phyloP scores from a whole-genome alignment of 768 basidiomycete genomes.

The Leccinum truebloodii region DNA sequence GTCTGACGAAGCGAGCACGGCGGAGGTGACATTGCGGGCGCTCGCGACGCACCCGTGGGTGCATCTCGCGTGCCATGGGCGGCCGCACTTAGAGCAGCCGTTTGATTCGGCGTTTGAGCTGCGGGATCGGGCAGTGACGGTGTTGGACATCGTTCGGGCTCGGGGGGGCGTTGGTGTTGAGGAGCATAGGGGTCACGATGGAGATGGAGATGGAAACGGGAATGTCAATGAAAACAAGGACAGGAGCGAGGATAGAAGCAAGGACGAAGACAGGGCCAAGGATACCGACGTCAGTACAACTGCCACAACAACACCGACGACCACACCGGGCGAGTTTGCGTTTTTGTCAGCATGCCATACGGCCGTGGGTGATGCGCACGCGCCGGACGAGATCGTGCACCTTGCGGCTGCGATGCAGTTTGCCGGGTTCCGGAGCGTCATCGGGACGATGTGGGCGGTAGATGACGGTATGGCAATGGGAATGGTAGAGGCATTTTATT shows the following conservation, averaged over 20 bases:
- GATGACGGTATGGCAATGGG: constrained; percentile 24
- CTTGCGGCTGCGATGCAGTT: constrained; percentile 40
- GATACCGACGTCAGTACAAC: not conserved
- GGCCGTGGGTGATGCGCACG: constrained; percentile 17
- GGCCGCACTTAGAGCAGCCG: constrained; percentile 21
- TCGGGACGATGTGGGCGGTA: constrained; percentile 38
- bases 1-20: constrained; percentile 15
- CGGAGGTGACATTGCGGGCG: constrained; percentile 11
- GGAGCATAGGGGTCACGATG: not conserved
- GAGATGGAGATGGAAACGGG: not conserved
- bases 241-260: not conserved
- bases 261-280: not conserved
- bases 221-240: not conserved
- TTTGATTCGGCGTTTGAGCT: constrained; percentile 30
- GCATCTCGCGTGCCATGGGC: constrained; percentile 36
- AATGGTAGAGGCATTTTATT: constrained; percentile 28
- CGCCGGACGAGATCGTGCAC: constrained; percentile 36
- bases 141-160: constrained; percentile 9
- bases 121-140: constrained; percentile 21
- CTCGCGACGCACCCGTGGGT: constrained; percentile 27
- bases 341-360: constrained; percentile 40
- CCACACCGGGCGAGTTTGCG: constrained; percentile 22
- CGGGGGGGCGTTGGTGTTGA: constrained; percentile 15
- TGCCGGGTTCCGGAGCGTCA: constrained; percentile 35
- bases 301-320: not conserved